These are phyloP conservation scores for Candida dajiaensis DNA, from an alignment of 805 yeast genomes.

Conservation along the genomic window DNA sequence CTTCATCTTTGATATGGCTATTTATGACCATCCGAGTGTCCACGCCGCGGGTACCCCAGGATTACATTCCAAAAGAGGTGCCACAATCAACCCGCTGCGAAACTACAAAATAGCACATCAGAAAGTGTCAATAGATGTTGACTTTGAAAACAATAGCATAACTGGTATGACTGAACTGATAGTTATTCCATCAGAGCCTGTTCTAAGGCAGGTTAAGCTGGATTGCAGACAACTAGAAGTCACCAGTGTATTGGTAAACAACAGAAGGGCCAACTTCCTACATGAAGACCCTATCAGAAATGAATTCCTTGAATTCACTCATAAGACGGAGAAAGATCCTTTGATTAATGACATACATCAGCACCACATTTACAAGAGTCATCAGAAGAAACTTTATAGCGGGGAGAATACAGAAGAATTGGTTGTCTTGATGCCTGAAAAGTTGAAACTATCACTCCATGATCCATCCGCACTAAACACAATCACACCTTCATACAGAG, in stretches of 20 bases:
- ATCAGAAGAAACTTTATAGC: slow-evolving; percentile 45
- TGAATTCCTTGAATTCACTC: slow-evolving; percentile 30
- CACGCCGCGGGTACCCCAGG: slow-evolving; percentile 13
- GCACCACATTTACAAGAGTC: slow-evolving; percentile 52
- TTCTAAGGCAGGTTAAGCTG: slow-evolving; percentile 53
- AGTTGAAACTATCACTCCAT: slow-evolving; percentile 54
- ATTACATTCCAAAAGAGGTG: slow-evolving; percentile 4
- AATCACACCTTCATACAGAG: slow-evolving; percentile 32
- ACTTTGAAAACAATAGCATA: slow-evolving; percentile 52
- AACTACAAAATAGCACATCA: slow-evolving; percentile 76
- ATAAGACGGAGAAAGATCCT: slow-evolving; percentile 13
- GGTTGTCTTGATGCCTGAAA: slow-evolving; percentile 56
- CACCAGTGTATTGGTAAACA: slow-evolving; percentile 58
- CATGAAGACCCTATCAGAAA: slow-evolving; percentile 47
- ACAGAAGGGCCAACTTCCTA: slow-evolving; percentile 46
- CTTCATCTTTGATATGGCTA: neutral
- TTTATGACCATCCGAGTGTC: neutral
- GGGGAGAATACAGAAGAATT: slow-evolving; percentile 61
- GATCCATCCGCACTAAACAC: slow-evolving; percentile 35
- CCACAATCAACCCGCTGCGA: slow-evolving; percentile 2
- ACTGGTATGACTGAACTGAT: slow-evolving; percentile 80
- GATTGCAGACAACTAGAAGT: slow-evolving; percentile 79
- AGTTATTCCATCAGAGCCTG: slow-evolving; percentile 60
- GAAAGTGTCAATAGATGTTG: slow-evolving; percentile 73
- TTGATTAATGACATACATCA: slow-evolving; percentile 33